Evolutionary conservation across 2,329 filamentous ascomycete genomes (phyloP).

Genomic region (Diaporthe sp.): DNA sequence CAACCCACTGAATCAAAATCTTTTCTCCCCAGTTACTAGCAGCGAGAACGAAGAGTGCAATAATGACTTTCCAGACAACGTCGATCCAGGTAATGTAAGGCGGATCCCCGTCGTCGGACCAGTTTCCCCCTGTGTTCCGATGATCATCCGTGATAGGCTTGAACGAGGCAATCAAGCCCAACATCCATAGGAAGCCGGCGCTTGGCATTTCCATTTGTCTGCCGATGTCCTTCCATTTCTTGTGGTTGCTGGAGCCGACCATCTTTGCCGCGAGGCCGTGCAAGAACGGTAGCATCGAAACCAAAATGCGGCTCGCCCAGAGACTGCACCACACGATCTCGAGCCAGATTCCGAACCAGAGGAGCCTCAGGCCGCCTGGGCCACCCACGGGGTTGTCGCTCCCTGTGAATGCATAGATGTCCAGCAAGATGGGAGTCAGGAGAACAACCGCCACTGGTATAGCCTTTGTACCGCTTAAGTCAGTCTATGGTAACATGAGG

Average conservation of each 20-base stretch:
- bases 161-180: slow-evolving; percentile 89
- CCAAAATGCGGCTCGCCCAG: slow-evolving; percentile 78
- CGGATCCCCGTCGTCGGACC: slow-evolving; percentile 59
- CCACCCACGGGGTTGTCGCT: slow-evolving; percentile 66
- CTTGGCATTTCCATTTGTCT: slow-evolving; percentile 87
- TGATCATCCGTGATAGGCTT: slow-evolving; percentile 81
- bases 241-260: slow-evolving; percentile 85
- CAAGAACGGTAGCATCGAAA: slow-evolving; percentile 63
- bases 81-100: slow-evolving; percentile 77
- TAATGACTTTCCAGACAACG: slow-evolving; percentile 87
- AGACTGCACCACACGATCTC: slow-evolving; percentile 93
- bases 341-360: slow-evolving; percentile 97
- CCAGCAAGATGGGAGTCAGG: slow-evolving; percentile 59
- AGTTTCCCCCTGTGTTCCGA: slow-evolving; percentile 52
- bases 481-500: not conserved
- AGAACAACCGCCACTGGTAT: slow-evolving; percentile 61
- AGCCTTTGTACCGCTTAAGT: slow-evolving; percentile 19
- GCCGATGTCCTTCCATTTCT: slow-evolving; percentile 94
- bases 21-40: slow-evolving; percentile 91
- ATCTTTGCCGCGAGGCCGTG: slow-evolving; percentile 74
- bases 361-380: slow-evolving; percentile 80
- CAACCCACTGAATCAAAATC: slow-evolving; percentile 94
- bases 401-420: slow-evolving; percentile 53
- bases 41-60: slow-evolving; percentile 84
- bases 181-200: slow-evolving; percentile 92